phyloP scores from a whole-genome alignment of 768 basidiomycete genomes.

The Serendipita sp. region DNA sequence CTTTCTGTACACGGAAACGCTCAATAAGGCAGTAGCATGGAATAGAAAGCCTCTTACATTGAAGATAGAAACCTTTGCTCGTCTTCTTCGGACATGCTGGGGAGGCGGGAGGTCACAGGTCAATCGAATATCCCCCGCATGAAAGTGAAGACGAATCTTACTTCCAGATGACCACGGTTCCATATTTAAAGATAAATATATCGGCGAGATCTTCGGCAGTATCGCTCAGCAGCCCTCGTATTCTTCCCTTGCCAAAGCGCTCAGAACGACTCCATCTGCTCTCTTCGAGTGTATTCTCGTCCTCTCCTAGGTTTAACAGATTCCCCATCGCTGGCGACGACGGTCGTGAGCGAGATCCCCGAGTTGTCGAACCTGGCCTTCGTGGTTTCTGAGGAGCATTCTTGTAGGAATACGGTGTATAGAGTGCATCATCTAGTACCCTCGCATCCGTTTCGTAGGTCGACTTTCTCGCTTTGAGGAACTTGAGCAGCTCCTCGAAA shows the following conservation, averaged over 20 bases:
- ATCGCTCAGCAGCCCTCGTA: conserved; percentile 11
- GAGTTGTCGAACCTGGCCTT: conserved; percentile 15
- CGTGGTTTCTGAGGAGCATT: conserved; percentile 25
- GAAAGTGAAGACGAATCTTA: too few relatives aligned
- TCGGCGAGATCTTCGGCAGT: conserved; percentile 48
- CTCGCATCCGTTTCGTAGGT: conserved; percentile 79
- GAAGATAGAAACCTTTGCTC: conserved; percentile 83
- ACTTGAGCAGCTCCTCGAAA: conserved; percentile 73
- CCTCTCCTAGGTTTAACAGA: conserved; percentile 10
- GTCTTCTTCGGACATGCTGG: conserved; percentile 76
- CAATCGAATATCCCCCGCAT: too few relatives aligned
- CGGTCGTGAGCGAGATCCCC: conserved; percentile 13
- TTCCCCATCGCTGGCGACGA: conserved; percentile 10
- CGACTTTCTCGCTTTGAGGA: conserved; percentile 66
- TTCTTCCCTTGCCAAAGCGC: conserved; percentile 23
- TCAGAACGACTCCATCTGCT: conserved; percentile 49
- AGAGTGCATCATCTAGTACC: conserved; percentile 83
- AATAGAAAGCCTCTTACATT: conserved; percentile 40
- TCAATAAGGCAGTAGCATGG: background rate
- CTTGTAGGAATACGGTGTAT: conserved; percentile 71
- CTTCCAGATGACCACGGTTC: conserved; percentile 89
- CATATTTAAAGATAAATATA: conserved; percentile 87
- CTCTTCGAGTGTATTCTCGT: conserved; percentile 21
- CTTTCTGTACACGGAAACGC: conserved; percentile 35
- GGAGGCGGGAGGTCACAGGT: too few relatives aligned